Base-by-base conservation (phyloP, 192 early-diverging fungal genomes). In the Chytriomyces sp. region DNA sequence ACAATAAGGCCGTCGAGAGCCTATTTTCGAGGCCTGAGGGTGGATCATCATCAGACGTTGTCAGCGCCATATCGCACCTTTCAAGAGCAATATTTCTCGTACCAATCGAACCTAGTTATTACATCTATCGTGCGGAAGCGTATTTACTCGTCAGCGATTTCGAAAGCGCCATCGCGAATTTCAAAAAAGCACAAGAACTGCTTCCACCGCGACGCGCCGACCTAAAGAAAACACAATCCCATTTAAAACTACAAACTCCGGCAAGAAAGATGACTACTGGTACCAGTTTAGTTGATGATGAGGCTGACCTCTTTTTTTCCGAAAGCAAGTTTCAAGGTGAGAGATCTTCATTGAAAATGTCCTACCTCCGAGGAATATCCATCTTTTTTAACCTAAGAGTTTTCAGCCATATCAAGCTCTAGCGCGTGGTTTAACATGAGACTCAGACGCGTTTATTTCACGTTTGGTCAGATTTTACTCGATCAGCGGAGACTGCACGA, bases 401-500 rank as follows among this genome's bases (percentile, higher is more conserved):
- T 4, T 47, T 10, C 61, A 75, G 73, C 63, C 5, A 64, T 35
- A 13, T 18, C 62, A 18, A 75, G 45, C 49, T 66, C 73, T 10
- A 75, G 73, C 50, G 6, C 10, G 1, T 75, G 73, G 73, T 35
- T 75, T 3, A 75, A 75, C 49, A 23, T 64, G 9, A 64, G 48
- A 44, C 28, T 75, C 6, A 10, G 73, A 66, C 61, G 73, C 7
- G 11, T 75, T 50, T 75, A 75, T 75, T 87, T 67, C 74, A 74
- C 75, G 13, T 83, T 80, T 73, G 83, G 83, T 8, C 81, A 87
- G 65, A 79, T 81, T 64, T 50, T 87, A 35, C 70, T 87, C 1
- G 87, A 88, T 61, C 81, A 83, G 53, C 74, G 67, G n/a, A 50
- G 87, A 13, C 83, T 83, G 45, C 49, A 77, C 20, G 87, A 88